A percentile compares a stretch with the other conserved stretches of the same genome.
Conservation (phyloP, 257 asterid species). For the Perilla frutescens region DNA sequence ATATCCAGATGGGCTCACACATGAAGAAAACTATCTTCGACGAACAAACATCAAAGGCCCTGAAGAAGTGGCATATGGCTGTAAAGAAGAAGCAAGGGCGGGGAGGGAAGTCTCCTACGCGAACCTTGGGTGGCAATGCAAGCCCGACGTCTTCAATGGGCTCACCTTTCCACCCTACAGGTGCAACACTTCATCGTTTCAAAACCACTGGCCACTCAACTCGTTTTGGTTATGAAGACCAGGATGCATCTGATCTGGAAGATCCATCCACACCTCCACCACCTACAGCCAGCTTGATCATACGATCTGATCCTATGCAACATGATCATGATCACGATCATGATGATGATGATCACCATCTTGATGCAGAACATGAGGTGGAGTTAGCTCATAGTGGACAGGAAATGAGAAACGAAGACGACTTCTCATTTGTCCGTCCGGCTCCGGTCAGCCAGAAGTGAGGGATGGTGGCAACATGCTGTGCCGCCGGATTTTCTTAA, state of each 20-base stretch:
- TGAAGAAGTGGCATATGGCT: constrained; percentile 90
- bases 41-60: constrained; percentile 89
- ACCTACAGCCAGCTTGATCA: constrained; percentile 49
- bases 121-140: constrained; percentile 55
- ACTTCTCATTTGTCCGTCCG: constrained; percentile 76
- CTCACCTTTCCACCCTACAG: constrained; percentile 60
- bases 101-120: constrained; percentile 60
- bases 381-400: constrained; percentile 25
- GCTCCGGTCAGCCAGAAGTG: constrained; percentile 43
- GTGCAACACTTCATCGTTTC: constrained; percentile 68
- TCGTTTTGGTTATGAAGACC: constrained; percentile 45
- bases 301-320: constrained; percentile 36
- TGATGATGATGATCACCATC: constrained; percentile 41
- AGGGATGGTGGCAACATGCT: constrained; percentile 5
- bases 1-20: constrained; percentile 78
- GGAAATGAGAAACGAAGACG: constrained; percentile 53
- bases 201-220: constrained; percentile 72
- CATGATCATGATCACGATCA: constrained; percentile 28
- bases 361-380: constrained; percentile 41
- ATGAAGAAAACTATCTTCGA: constrained; percentile 90
- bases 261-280: constrained; percentile 62
- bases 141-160: constrained; percentile 74
- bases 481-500: neutral
- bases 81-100: constrained; percentile 73
- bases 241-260: constrained; percentile 60